Conservation (phyloP, 495 filamentous ascomycete species). For the Penicillium lividum region DNA sequence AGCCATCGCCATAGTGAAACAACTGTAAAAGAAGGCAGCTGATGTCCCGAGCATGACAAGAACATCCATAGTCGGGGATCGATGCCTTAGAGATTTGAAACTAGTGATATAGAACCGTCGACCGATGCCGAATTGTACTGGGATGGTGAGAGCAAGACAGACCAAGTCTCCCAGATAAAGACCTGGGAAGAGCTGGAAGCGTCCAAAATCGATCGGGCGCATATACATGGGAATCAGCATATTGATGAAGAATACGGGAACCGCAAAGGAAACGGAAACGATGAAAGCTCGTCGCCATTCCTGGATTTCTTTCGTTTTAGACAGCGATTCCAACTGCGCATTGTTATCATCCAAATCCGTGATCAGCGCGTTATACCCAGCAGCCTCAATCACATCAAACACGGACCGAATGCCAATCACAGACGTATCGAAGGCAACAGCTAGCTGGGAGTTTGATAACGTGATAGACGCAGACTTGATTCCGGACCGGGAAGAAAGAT, state of each 20-base stretch:
- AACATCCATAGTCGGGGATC: constrained; percentile 96
- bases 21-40: constrained; percentile 96
- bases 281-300: constrained; percentile 85
- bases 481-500: constrained; percentile 64
- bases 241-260: constrained; percentile 89
- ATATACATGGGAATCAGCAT: constrained; percentile 87
- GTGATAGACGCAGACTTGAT: constrained; percentile 72
- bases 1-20: constrained; percentile 83
- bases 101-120: constrained; percentile 88
- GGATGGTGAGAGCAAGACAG: constrained; percentile 80
- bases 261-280: constrained; percentile 73
- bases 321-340: constrained; percentile 90
- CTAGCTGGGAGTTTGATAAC: constrained; percentile 65
- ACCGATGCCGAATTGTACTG: constrained; percentile 95
- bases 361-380: constrained; percentile 83
- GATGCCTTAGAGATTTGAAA: constrained; percentile 86
- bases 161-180: constrained; percentile 85
- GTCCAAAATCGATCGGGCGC: constrained; percentile 71
- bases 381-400: constrained; percentile 76
- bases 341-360: constrained; percentile 94
- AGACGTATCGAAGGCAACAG: constrained; percentile 67
- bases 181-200: constrained; percentile 64
- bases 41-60: constrained; percentile 92
- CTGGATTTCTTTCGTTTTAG: constrained; percentile 94
- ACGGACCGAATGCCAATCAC: constrained; percentile 76